These are phyloP conservation scores for Phytophthora quininea DNA, from an alignment of 352 stramenopile genomes.

Conservation along the genomic window DNA sequence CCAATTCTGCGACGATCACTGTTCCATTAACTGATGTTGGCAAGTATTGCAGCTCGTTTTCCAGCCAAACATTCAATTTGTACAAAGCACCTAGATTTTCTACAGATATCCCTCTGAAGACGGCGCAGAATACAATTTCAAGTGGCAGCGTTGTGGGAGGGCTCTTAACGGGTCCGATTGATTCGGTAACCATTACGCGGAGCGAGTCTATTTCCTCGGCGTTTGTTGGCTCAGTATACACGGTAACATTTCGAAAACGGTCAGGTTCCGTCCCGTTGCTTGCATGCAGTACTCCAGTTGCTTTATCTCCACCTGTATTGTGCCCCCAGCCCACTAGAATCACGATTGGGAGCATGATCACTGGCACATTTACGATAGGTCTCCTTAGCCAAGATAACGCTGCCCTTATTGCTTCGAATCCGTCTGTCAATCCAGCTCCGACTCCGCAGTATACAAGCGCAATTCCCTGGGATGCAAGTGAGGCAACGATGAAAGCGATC, in stretches of 20 bases:
- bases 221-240: conserved; percentile 71
- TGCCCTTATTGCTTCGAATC: no score
- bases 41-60: conserved; percentile 58
- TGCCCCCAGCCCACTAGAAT: no score
- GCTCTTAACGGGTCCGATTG: conserved; percentile 55
- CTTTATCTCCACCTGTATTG: no score
- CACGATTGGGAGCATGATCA: conserved; percentile 71
- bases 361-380: conserved; percentile 62
- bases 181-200: conserved; percentile 53
- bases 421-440: conserved; percentile 1
- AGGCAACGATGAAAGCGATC: conserved; percentile 60
- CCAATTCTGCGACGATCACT: conserved; percentile 34
- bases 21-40: conserved; percentile 55
- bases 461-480: conserved; percentile 81
- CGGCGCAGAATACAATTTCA: conserved; percentile 37
- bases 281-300: conserved; percentile 45
- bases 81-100: conserved; percentile 66
- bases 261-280: conserved; percentile 67
- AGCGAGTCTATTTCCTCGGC: conserved; percentile 38
- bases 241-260: conserved; percentile 64
- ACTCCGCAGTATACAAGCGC: conserved; percentile 21
- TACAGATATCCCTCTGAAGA: conserved; percentile 53
- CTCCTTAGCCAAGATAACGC: conserved; percentile 52
- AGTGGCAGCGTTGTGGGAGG: conserved; percentile 44
- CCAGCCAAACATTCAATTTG: conserved; percentile 35